Percentiles rank a stretch among this genome's conserved stretches.
phyloP scores from a whole-genome alignment of 768 basidiomycete genomes.

The Roridomyces roridus region DNA sequence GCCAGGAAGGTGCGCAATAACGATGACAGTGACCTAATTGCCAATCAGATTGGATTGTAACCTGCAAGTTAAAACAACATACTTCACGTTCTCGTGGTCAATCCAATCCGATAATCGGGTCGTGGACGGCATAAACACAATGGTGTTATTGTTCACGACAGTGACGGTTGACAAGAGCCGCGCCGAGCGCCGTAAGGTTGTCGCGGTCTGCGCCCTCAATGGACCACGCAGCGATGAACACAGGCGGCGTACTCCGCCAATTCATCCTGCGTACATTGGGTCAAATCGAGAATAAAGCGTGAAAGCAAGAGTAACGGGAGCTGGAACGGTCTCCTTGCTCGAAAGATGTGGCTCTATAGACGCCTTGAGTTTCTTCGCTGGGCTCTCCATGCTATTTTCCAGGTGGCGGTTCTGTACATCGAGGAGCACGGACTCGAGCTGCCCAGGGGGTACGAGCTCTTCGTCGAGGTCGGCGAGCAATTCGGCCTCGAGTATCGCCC shows the following conservation, averaged over 20 bases:
- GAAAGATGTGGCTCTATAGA: not conserved
- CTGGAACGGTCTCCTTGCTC: not conserved
- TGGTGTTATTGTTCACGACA: constrained; percentile 14
- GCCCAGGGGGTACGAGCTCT: too few species aligned
- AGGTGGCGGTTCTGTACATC: not conserved
- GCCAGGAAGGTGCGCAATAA: constrained; percentile 15
- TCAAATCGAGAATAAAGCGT: not conserved
- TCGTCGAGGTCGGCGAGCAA: constrained; percentile 27
- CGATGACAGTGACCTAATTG: constrained; percentile 7
- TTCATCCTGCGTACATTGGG: constrained; percentile 23
- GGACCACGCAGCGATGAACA: constrained; percentile 12
- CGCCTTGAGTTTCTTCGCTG: constrained; percentile 14
- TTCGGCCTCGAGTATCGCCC: constrained; percentile 46
- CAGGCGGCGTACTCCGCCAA: constrained; percentile 34
- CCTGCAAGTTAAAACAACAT: too few species aligned
- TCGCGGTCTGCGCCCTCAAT: constrained; percentile 1
- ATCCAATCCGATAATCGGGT: constrained; percentile 12
- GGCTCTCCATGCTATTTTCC: constrained; percentile 14
- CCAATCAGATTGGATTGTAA: not conserved
- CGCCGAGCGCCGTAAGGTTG: constrained; percentile 8
- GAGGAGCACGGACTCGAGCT: not conserved
- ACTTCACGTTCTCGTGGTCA: constrained; percentile 8
- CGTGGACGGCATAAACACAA: constrained; percentile 6
- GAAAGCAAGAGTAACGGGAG: not conserved
- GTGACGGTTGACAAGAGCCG: constrained; percentile 11